A percentile compares a stretch with the other conserved stretches of the same genome.
Conservation (phyloP, 2,329 filamentous ascomycete genomes). For the Metarhizium sp. region DNA sequence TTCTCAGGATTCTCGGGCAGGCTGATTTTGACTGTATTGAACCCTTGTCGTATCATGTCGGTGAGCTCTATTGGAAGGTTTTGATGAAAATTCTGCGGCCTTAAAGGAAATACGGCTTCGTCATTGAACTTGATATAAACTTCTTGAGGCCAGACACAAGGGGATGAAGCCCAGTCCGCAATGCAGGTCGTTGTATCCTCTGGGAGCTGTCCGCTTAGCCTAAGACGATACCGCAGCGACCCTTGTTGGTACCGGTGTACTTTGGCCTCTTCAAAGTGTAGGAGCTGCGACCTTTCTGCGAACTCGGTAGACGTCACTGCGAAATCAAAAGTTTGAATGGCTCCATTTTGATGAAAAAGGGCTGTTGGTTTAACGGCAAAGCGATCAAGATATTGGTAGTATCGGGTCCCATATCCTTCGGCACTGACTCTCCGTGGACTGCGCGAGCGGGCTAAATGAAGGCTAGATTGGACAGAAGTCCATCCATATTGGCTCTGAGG, state of each 20-base stretch:
- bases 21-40: conserved; percentile 52
- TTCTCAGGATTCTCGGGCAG: conserved; percentile 21
- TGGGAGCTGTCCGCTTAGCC: conserved; percentile 40
- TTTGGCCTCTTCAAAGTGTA: background rate
- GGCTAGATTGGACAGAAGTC: conserved; percentile 29
- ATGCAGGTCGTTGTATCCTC: conserved; percentile 28
- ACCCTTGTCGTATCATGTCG: conserved; percentile 42
- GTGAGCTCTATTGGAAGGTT: conserved; percentile 73
- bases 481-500: conserved; percentile 31
- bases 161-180: conserved; percentile 49
- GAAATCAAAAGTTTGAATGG: conserved; percentile 37
- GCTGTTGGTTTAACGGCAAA: conserved; percentile 39
- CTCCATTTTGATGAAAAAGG: conserved; percentile 22
- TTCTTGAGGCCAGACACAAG: conserved; percentile 61
- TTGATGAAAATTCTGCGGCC: conserved; percentile 64
- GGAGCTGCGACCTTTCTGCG: conserved; percentile 24
- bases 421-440: conserved; percentile 36
- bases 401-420: conserved; percentile 19
- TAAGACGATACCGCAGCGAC: conserved; percentile 56
- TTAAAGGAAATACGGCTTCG: conserved; percentile 44
- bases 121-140: conserved; percentile 63
- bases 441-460: conserved; percentile 37
- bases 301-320: conserved; percentile 25
- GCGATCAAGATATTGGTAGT: conserved; percentile 49
- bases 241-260: background rate